Evolutionary conservation across 2,329 filamentous ascomycete genomes (phyloP).

Genomic region (Trichoderma cornu-damae): DNA sequence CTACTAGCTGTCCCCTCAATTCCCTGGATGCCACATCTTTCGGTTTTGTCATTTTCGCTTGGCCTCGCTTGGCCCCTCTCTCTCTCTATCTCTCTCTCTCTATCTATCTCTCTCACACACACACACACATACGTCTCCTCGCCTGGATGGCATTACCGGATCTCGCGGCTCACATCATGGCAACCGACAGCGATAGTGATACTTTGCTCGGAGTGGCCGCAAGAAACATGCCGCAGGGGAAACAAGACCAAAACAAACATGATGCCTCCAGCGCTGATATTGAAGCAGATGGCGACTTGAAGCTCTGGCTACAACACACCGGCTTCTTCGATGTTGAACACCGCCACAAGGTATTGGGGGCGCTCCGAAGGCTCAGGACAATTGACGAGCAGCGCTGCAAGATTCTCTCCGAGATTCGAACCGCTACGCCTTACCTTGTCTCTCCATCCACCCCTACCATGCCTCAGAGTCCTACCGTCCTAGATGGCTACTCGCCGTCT

Average conservation of each 20-base stretch:
- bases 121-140: too few relatives aligned
- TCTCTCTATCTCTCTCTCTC: background rate
- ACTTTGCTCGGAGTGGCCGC: background rate
- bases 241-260: background rate
- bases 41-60: background rate
- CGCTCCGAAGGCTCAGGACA: constrained; percentile 19
- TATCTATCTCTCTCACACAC: too few relatives aligned
- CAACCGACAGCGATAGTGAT: background rate
- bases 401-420: constrained; percentile 22
- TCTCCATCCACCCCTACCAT: background rate
- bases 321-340: constrained; percentile 24
- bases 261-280: background rate
- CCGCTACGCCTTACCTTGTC: background rate
- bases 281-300: constrained; percentile 18
- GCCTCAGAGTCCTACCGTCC: background rate
- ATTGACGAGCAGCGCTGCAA: constrained; percentile 23
- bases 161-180: background rate
- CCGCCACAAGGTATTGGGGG: constrained; percentile 20
- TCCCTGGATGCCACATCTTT: background rate
- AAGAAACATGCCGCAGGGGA: background rate
- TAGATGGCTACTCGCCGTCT: background rate
- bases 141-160: too few relatives aligned
- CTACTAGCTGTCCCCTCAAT: too few relatives aligned
- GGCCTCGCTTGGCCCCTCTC: too few relatives aligned
- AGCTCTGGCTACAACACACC: constrained; percentile 27